Evolutionary conservation across 2,329 filamentous ascomycete species (phyloP).

Genomic region (Fusarium burgessii): DNA sequence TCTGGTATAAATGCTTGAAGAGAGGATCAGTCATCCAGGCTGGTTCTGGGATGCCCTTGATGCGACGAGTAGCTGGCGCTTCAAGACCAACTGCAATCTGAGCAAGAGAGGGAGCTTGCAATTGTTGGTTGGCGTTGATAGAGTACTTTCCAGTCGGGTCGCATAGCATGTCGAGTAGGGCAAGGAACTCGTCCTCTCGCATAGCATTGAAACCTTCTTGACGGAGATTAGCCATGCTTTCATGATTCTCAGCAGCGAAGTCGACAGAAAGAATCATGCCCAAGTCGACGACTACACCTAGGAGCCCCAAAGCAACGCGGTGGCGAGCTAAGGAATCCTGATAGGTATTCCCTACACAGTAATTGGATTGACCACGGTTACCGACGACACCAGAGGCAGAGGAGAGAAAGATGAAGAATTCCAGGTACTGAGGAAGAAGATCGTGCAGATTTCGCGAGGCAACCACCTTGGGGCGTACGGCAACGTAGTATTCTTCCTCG

Average conservation of each 20-base stretch:
- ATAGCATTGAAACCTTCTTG: conserved; percentile 6
- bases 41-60: background rate
- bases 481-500: conserved; percentile 59
- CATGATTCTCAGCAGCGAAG: conserved; percentile 61
- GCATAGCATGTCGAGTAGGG: conserved; percentile 3
- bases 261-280: conserved; percentile 64
- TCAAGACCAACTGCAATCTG: conserved; percentile 8
- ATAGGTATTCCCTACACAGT: conserved; percentile 59
- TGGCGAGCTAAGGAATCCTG: conserved; percentile 12
- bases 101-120: background rate
- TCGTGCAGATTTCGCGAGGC: conserved; percentile 67
- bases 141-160: background rate
- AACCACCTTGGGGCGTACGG: conserved; percentile 64
- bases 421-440: conserved; percentile 46
- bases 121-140: background rate
- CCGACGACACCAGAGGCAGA: conserved; percentile 65
- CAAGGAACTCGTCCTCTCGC: conserved; percentile 8
- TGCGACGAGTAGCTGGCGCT: background rate
- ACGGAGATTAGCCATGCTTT: background rate
- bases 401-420: conserved; percentile 68
- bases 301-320: background rate
- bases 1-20: background rate
- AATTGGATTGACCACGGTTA: conserved; percentile 64
- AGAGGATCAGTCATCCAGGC: conserved; percentile 6
- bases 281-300: conserved; percentile 62